These are phyloP conservation scores for Quercus rubra DNA, from an alignment of 306 rosid genomes.

Conservation along the genomic window DNA sequence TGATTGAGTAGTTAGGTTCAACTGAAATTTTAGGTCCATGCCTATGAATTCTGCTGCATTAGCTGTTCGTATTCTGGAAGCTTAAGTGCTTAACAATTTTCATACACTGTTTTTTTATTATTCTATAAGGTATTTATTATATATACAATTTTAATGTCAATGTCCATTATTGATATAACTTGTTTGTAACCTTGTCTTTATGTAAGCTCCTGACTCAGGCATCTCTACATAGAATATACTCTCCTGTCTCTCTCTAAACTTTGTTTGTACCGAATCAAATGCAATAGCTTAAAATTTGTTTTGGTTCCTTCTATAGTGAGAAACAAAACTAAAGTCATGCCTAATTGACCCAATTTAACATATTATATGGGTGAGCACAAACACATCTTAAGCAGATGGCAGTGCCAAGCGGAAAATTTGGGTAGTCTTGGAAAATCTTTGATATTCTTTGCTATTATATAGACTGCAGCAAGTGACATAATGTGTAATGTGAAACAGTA, in stretches of 20 bases:
- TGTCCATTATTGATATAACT: constrained; percentile 3
- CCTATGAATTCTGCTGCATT: not conserved
- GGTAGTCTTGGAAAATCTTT: not conserved
- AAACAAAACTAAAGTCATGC: constrained; percentile 2
- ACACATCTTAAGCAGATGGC: not conserved
- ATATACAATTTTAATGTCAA: constrained; percentile 25
- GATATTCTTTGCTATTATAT: not conserved
- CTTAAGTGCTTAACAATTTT: constrained; percentile 7
- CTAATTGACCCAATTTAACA: not conserved
- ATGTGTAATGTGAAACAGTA: not conserved
- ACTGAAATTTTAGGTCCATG: constrained; percentile 6
- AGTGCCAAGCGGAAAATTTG: not conserved
- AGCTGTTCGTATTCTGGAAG: not conserved
- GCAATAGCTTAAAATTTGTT: not conserved
- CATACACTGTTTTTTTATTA: constrained; percentile 1
- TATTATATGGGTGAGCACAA: not conserved
- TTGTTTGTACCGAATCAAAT: not conserved
- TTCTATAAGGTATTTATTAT: constrained; percentile 8
- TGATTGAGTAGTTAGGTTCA: not conserved
- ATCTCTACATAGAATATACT: constrained; percentile 54
- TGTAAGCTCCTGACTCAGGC: constrained; percentile 35
- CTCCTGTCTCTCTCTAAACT: constrained; percentile 14
- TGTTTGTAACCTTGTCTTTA: constrained; percentile 50
- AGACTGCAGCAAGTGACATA: not conserved
- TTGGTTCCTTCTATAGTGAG: constrained; percentile 16